phyloP scores from a whole-genome alignment of 352 stramenopile species.

The Phytophthora cajani region DNA sequence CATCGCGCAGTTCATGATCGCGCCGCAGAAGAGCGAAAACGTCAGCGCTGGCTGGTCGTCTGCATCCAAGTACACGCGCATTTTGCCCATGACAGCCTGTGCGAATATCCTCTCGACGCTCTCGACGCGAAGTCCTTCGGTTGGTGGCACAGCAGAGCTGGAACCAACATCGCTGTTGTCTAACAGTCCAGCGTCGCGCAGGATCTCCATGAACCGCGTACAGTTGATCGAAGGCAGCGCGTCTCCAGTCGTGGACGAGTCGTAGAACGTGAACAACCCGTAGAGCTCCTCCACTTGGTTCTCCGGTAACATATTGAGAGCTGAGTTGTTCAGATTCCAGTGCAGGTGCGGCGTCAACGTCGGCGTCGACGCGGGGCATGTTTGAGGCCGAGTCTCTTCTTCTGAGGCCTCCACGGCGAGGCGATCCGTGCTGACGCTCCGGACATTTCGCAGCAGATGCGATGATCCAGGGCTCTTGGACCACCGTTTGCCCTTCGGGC shows the following conservation, averaged over 20 bases:
- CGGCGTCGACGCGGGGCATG: slow-evolving; percentile 13
- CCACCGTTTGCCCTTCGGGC: slow-evolving; percentile 10
- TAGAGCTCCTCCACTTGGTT: slow-evolving; percentile 52
- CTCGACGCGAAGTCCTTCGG: slow-evolving; percentile 6
- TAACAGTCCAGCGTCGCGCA: slow-evolving; percentile 48
- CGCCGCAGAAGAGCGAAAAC: slow-evolving; percentile 62
- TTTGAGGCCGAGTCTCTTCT: slow-evolving; percentile 12
- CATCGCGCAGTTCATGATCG: slow-evolving; percentile 59
- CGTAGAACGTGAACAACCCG: slow-evolving; percentile 64
- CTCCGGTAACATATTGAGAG: slow-evolving; percentile 33
- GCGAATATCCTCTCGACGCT: slow-evolving; percentile 59
- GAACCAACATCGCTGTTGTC: neutral
- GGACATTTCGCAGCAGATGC: slow-evolving; percentile 10
- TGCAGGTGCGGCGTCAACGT: slow-evolving; percentile 49
- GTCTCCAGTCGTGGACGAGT: slow-evolving; percentile 58
- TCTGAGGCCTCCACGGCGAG: neutral
- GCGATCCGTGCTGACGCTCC: neutral
- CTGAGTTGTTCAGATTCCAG: slow-evolving; percentile 61
- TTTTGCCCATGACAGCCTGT: slow-evolving; percentile 60
- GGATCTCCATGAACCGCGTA: slow-evolving; percentile 46
- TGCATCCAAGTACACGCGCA: slow-evolving; percentile 62
- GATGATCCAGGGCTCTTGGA: slow-evolving; percentile 1
- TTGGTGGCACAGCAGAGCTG: neutral
- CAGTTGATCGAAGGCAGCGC: slow-evolving; percentile 56
- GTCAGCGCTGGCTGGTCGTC: slow-evolving; percentile 57